A percentile compares a stretch with the other conserved stretches of the same genome.
Conservation (phyloP, 306 rosid species). For the Citrullus amarus region DNA sequence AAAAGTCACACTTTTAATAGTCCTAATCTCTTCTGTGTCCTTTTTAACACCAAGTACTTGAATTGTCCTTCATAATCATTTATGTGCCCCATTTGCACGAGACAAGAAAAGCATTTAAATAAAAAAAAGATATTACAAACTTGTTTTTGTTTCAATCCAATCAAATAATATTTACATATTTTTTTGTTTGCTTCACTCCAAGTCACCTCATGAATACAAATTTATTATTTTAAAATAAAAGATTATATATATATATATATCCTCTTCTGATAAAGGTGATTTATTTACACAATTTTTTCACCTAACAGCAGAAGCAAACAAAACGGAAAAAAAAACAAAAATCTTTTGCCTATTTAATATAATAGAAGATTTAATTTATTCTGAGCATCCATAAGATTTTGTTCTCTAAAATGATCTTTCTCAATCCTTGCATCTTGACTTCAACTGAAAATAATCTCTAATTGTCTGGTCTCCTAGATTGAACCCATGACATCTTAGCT, state of each 20-base stretch:
- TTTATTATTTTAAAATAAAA: neutral
- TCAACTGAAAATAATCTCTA: neutral
- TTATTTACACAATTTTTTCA: neutral
- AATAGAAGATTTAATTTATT: slow-evolving; percentile 1
- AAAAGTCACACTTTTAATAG: too few species aligned
- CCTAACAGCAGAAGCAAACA: neutral
- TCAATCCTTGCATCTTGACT: neutral
- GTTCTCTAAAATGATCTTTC: neutral
- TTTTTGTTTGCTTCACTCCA: neutral
- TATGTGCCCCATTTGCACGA: neutral
- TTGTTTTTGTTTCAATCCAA: neutral
- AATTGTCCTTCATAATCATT: neutral
- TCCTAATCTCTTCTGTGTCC: neutral
- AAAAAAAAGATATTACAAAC: neutral
- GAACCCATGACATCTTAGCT: too few species aligned
- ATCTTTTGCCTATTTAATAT: neutral
- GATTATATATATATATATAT: neutral
- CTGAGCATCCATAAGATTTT: neutral
- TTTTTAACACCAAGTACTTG: neutral
- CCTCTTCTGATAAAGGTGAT: neutral
- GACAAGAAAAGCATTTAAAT: neutral
- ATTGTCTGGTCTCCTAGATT: too few species aligned
- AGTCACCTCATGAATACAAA: neutral
- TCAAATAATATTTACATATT: neutral
- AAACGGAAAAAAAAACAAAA: neutral